A percentile compares a stretch with the other conserved stretches of the same genome.
Conservation (phyloP, 164 flowering plant species). For the Warburgia ugandensis region DNA sequence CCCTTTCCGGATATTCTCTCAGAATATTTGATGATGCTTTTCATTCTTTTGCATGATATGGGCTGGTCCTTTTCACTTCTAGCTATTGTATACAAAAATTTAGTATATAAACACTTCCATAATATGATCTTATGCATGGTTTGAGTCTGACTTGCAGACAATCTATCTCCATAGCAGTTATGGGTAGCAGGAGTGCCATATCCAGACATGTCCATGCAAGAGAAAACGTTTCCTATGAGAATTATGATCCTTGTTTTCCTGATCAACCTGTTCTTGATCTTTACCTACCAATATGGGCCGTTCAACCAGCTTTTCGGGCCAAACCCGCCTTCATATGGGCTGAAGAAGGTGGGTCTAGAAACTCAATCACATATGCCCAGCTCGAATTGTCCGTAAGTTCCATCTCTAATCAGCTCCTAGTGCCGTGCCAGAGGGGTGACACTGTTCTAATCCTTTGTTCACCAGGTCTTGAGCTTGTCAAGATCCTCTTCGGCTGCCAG, state of each 20-base stretch:
- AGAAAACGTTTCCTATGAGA: conserved; percentile 28
- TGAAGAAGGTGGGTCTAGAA: conserved; percentile 25
- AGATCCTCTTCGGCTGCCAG: conserved; percentile 58
- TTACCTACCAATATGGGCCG: conserved; percentile 63
- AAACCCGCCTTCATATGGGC: conserved; percentile 69
- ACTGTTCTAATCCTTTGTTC: conserved; percentile 49
- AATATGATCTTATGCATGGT: background rate
- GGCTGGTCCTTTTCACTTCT: background rate
- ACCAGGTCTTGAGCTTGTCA: conserved; percentile 62
- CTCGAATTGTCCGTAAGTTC: conserved; percentile 34
- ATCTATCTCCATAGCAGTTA: background rate
- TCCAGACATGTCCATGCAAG: background rate
- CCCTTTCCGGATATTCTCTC: conserved; percentile 4
- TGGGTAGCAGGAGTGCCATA: background rate
- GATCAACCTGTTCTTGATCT: conserved; percentile 73
- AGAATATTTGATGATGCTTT: background rate
- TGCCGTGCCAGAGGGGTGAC: conserved; percentile 35
- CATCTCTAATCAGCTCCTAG: conserved; percentile 33
- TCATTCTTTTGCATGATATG: background rate
- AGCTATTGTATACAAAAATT: background rate
- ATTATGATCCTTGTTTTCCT: conserved; percentile 66
- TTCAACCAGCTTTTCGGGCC: conserved; percentile 34
- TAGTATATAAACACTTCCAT: background rate
- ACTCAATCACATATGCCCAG: conserved; percentile 36
- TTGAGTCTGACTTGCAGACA: background rate